Evolutionary conservation across 768 basidiomycete genomes (phyloP), one percentile per base, ranked within the genome.

Genomic region (Lactarius pseudohatsudake): DNA sequence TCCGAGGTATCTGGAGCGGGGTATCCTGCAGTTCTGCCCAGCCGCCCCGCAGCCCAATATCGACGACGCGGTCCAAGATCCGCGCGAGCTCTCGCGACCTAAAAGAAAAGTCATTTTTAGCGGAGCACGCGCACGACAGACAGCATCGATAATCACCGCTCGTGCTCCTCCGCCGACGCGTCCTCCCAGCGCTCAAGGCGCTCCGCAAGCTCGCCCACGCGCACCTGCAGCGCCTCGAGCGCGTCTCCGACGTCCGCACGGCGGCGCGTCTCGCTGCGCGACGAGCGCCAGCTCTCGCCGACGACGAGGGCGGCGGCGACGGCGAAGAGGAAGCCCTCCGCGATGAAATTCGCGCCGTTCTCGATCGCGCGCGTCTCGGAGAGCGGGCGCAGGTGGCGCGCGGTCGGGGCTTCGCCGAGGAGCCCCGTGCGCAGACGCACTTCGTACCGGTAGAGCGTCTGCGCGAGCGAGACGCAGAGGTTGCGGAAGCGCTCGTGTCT

Each of bases 291-390:
- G 28, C 87, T 79, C 75, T 95, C 92, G 2, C 87, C 88, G 13
- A 93, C 66, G 64, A 95, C 93, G 6, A 94, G 79, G 0, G 76
- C 76, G 2, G 88, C 87, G 0, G 92, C 92, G 2, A 94, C 92
- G 22, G 79, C 73, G 73, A 94, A 94, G 3, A 94, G 82, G 70
- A 94, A 94, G 0, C 90, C 90, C 76, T 94, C 92, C 0, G 92
- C 92, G 5, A 94, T 80, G 6, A 87, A 81, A 70, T 93, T 94
- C 18, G 92, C 90, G 26, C 92, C 92, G 71, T 89, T 92, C 66
- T 93, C 91, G 65, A 94, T 90, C 0, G 92, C 92, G 65, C 91
- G 92, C 69, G 85, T 81, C 74, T 94, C 92, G 1, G 90, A 91
- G 22, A 94, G 80, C 6, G 92, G 92, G 11, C 90, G 83, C 53